Conservation (phyloP, 768 basidiomycete species). For the Solioccasus polychromus region DNA sequence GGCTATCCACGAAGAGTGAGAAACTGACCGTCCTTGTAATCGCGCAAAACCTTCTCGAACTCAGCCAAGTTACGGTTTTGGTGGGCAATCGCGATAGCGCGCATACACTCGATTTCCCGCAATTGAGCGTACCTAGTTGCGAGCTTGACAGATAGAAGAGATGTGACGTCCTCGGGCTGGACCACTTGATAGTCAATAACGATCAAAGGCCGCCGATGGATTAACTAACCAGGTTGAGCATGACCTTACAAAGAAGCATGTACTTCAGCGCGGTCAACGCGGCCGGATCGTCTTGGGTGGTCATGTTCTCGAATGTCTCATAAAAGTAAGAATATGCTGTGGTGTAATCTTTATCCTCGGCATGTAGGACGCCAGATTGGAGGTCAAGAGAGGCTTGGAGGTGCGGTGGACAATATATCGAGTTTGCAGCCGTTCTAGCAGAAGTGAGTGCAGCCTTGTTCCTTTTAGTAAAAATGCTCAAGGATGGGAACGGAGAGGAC, state of each 20-base stretch:
- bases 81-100: conserved; percentile 91
- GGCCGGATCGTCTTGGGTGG: conserved; percentile 67
- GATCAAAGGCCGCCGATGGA: background rate
- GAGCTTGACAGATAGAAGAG: conserved; percentile 82
- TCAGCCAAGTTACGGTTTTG: conserved; percentile 85
- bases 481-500: conserved; percentile 8
- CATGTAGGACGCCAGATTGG: conserved; percentile 81
- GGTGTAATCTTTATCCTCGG: conserved; percentile 97
- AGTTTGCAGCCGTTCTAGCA: conserved; percentile 89
- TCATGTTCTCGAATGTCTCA: conserved; percentile 91
- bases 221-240: conserved; percentile 82
- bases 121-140: conserved; percentile 84
- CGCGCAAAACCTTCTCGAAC: conserved; percentile 83
- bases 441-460: conserved; percentile 80
- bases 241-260: conserved; percentile 97
- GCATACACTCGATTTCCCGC: conserved; percentile 93
- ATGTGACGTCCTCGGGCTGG: conserved; percentile 91
- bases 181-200: background rate
- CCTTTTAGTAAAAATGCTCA: background rate
- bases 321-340: conserved; percentile 98
- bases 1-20: background rate
- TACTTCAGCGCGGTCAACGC: conserved; percentile 92
- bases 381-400: conserved; percentile 62
- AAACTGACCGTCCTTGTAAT: conserved; percentile 73
- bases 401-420: conserved; percentile 86